phyloP scores from a whole-genome alignment of 306 rosid species.

The Vicia faba region DNA sequence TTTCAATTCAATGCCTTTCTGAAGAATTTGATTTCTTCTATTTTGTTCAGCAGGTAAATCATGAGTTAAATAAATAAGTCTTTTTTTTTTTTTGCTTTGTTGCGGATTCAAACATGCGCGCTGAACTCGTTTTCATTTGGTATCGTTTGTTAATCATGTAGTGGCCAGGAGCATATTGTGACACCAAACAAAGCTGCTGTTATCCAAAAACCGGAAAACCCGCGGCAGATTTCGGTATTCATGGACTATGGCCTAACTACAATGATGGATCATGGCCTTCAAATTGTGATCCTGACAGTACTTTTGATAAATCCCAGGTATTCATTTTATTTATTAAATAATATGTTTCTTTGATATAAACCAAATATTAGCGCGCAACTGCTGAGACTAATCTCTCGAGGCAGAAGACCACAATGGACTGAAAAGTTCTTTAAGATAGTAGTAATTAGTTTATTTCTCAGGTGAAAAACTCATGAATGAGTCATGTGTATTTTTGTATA shows the following conservation, averaged over 20 bases:
- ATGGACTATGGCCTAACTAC: conserved; percentile 80
- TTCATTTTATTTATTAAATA: neutral
- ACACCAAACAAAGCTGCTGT: conserved; percentile 67
- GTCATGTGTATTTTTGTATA: conserved; percentile 23
- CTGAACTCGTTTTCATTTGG: neutral
- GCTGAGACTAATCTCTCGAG: no score
- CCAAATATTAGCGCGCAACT: no score
- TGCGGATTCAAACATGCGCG: neutral
- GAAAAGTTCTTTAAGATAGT: no score
- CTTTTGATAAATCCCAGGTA: conserved; percentile 74
- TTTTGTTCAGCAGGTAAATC: conserved; percentile 76
- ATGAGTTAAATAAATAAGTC: neutral
- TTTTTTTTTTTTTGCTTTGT: no score
- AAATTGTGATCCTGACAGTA: conserved; percentile 66
- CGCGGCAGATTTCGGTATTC: conserved; percentile 64
- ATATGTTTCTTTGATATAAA: no score
- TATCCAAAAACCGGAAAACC: conserved; percentile 79
- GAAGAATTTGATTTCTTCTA: conserved; percentile 79
- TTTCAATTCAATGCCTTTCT: conserved; percentile 51
- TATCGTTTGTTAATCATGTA: conserved; percentile 29
- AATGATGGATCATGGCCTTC: conserved; percentile 73
- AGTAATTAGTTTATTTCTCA: neutral
- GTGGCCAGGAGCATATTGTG: conserved; percentile 91
- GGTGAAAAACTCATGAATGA: neutral
- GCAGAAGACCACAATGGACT: no score